These are phyloP conservation scores for Juncus effusus DNA, from an alignment of 176 grass and related monocot species.

Conservation along the genomic window DNA sequence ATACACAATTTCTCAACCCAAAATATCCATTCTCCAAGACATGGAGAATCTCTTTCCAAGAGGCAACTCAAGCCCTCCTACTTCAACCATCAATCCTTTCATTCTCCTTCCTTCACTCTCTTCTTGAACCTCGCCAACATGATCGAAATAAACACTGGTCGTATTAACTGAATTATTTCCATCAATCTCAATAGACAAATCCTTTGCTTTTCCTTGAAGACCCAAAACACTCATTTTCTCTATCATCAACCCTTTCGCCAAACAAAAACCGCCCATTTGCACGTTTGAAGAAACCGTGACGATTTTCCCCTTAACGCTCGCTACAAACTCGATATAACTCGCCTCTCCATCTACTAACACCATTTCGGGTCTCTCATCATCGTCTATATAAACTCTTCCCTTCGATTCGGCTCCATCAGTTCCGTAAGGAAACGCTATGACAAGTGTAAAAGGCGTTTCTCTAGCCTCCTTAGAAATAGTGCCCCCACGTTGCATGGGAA, in stretches of 20 bases:
- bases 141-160: conserved; percentile 33
- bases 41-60: conserved; percentile 88
- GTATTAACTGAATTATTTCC: conserved; percentile 29
- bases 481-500: conserved; percentile 83
- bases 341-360: conserved; percentile 64
- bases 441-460: conserved; percentile 71
- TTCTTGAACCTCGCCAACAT: conserved; percentile 3
- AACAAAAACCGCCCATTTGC: conserved; percentile 47
- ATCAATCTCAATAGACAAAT: conserved; percentile 48
- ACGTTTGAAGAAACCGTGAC: conserved; percentile 71
- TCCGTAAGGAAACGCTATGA: conserved; percentile 61
- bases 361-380: conserved; percentile 92
- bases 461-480: conserved; percentile 53
- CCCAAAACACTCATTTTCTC: conserved; percentile 76
- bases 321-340: conserved; percentile 51
- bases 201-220: conserved; percentile 46
- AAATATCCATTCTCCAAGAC: conserved; percentile 64
- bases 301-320: conserved; percentile 43
- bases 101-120: conserved; percentile 26
- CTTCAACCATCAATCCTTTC: conserved; percentile 56
- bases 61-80: conserved; percentile 67
- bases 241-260: conserved; percentile 49
- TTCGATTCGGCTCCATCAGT: conserved; percentile 42
- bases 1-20: conserved; percentile 21
- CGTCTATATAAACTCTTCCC: conserved; percentile 69